These are phyloP conservation scores for Teratosphaeria viscida DNA, from an alignment of 2,329 filamentous ascomycete genomes.

Conservation along the genomic window DNA sequence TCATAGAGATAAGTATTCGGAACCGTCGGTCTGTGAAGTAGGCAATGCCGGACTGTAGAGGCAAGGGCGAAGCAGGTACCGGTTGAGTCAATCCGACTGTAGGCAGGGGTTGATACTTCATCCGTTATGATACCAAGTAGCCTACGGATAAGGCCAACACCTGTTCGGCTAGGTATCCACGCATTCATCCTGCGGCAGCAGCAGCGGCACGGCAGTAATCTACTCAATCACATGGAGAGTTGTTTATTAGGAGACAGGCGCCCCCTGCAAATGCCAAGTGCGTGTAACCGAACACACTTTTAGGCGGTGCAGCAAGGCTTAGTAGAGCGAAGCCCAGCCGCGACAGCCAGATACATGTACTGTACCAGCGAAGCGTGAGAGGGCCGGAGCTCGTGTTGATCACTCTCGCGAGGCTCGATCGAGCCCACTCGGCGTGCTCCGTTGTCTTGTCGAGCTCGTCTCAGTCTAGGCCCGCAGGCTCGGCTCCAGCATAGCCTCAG, in stretches of 20 bases:
- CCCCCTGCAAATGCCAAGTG: not conserved
- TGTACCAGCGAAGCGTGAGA: not conserved
- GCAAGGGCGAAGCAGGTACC: not conserved
- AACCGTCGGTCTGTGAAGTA: no score
- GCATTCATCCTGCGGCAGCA: no score
- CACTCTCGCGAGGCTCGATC: not conserved
- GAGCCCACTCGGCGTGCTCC: not conserved
- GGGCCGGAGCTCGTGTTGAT: not conserved
- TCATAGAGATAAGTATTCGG: not conserved
- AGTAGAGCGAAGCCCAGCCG: not conserved
- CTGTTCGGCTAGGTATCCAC: not conserved
- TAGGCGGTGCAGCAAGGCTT: not conserved
- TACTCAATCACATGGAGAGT: not conserved
- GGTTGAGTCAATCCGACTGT: not conserved
- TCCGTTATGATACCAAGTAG: not conserved
- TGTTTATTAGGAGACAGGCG: not conserved
- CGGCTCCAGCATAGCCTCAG: not conserved
- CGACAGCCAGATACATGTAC: not conserved
- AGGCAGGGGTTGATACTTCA: not conserved
- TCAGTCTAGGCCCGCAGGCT: not conserved
- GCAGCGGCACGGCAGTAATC: no score
- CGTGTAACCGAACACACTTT: no score
- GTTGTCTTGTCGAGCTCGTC: not conserved
- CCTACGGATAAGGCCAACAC: not conserved
- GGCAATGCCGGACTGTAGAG: no score